Evolutionary conservation across 352 stramenopile genomes (phyloP), one percentile per base, ranked within the genome.

Genomic region (Phytophthora colocasiae): DNA sequence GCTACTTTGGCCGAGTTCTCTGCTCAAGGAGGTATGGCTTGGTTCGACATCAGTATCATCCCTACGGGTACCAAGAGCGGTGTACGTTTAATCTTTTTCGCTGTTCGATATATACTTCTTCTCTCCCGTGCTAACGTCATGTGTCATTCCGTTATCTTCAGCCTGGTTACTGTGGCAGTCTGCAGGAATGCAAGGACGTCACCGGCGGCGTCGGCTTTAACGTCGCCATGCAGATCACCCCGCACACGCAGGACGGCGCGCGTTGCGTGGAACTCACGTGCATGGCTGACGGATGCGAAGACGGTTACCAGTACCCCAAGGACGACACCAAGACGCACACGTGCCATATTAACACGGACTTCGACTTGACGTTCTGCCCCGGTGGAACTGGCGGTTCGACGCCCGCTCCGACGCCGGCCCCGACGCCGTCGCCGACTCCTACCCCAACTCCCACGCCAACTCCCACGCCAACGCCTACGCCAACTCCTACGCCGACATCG

Each of bases 31-130:
- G 78, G 72, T 31, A 84, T 74, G 66, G 58, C 65, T 14, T 92
- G 85, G 81, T 85, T 60, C 47, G 85, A 92, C 52, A 94, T 94
- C 58, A 91, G 80, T 45, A 89, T 83, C 74, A 92, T 94, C 64
- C 83, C 85, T 0, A 91, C 85, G 2, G 81, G 85, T 14, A 51
- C 63, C 9, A 86, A 83, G 55, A 83, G 75, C 45, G 85, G 79
- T 6, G 81, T 90, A 85, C 32, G 81, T 87, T 45, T 8, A 2
- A 36, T 36, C 29, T 40, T 45, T 19, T 53, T 64, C 27, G 24
- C 49, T 60, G 41, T 66, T 22, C 50, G 43, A 62, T 53, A 24
- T 19, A 4, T 41, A 22, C 36, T 2, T 41, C 46, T 17, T 57
- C 61, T 64, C 54, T 44, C 52, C 38, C 48, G 19, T 34, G 49